phyloP scores from a whole-genome alignment of 768 basidiomycete species.

The Albatrellus ellisii region DNA sequence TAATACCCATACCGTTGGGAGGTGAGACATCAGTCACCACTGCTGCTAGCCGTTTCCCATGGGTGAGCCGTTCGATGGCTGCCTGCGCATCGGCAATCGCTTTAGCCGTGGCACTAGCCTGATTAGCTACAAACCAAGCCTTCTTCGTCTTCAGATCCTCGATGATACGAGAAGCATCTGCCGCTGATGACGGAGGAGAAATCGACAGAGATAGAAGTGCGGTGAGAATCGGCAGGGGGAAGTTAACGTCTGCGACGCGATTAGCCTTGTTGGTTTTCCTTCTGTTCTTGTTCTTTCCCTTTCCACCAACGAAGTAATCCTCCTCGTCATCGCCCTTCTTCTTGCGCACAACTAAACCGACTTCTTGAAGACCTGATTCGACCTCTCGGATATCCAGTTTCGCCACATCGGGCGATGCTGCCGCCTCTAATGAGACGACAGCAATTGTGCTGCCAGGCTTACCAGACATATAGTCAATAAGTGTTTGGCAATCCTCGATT shows the following conservation, averaged over 20 bases:
- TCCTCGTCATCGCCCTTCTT: constrained; percentile 90
- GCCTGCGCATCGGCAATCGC: constrained; percentile 72
- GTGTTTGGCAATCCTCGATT: constrained; percentile 93
- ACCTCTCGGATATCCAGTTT: constrained; percentile 81
- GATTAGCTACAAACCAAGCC: constrained; percentile 90
- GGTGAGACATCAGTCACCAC: constrained; percentile 23
- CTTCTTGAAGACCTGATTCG: constrained; percentile 43
- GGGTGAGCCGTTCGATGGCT: constrained; percentile 53
- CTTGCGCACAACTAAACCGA: constrained; percentile 67
- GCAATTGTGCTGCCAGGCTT: constrained; percentile 38
- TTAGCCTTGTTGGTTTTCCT: constrained; percentile 28
- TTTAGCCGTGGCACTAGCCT: constrained; percentile 64
- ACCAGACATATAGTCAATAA: constrained; percentile 75
- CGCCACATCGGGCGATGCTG: constrained; percentile 29
- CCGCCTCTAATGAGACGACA: no score
- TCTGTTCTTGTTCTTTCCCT: constrained; percentile 53
- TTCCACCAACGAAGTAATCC: constrained; percentile 58
- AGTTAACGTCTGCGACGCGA: constrained; percentile 23
- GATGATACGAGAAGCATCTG: constrained; percentile 73
- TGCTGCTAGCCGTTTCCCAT: constrained; percentile 25
- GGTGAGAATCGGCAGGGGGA: constrained; percentile 76
- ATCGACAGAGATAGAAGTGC: constrained; percentile 85
- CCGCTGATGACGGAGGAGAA: constrained; percentile 65
- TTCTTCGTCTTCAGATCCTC: constrained; percentile 91
- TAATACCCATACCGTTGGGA: constrained; percentile 28